A percentile compares a stretch with the other conserved stretches of the same genome.
phyloP scores from a whole-genome alignment of 345 rosid species.

The Melastoma malabathricum region DNA sequence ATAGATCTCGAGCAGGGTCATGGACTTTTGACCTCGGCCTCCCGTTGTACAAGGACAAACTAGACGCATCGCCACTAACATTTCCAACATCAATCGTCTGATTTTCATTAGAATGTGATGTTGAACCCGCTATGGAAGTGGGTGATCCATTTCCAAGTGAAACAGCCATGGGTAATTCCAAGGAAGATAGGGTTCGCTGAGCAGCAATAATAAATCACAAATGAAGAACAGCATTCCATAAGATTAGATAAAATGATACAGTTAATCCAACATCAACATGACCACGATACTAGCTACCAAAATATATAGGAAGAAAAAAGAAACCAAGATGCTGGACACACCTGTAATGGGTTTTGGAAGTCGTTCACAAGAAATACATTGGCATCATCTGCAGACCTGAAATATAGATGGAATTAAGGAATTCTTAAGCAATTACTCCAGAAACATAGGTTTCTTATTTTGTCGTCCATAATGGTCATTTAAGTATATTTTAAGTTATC shows the following conservation, averaged over 20 bases:
- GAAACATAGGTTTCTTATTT: no score
- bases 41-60: conserved; percentile 28
- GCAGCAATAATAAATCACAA: conserved; percentile 7
- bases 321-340: conserved; percentile 8
- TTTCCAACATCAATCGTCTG: conserved; percentile 29
- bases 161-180: conserved; percentile 62
- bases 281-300: no score
- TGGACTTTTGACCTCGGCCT: conserved; percentile 50
- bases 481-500: no score
- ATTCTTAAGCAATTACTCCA: no score
- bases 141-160: conserved; percentile 47
- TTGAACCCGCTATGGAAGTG: conserved; percentile 24
- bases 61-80: conserved; percentile 17
- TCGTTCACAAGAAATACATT: conserved; percentile 84
- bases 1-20: conserved; percentile 87
- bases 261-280: no score
- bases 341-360: conserved; percentile 86
- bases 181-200: conserved; percentile 59
- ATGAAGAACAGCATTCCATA: background rate
- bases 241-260: background rate
- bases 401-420: no score
- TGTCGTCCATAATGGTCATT: no score
- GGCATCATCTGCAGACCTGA: conserved; percentile 89
- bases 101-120: conserved; percentile 28
- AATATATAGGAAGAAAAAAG: background rate